Conservation (phyloP, 2,329 filamentous ascomycete genomes). For the Trichoderma koningii region DNA sequence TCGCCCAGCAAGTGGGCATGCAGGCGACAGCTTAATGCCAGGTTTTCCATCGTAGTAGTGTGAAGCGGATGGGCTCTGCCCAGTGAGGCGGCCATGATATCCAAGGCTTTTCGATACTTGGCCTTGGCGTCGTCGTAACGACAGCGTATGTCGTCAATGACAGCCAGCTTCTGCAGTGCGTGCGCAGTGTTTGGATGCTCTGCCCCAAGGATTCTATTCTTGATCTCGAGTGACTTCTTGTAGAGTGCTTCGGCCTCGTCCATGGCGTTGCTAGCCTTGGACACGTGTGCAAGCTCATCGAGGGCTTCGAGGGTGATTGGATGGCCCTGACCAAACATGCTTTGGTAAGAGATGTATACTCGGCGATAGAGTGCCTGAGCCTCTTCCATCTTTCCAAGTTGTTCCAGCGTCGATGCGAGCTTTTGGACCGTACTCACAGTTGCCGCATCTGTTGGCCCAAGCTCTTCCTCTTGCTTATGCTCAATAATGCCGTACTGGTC, state of each 20-base stretch:
- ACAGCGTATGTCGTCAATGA: constrained; percentile 34
- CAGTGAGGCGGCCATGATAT: constrained; percentile 32
- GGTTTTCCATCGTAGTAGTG: constrained; percentile 33
- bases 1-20: constrained; percentile 28
- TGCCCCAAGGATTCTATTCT: constrained; percentile 31
- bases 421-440: constrained; percentile 35
- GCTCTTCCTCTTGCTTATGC: constrained; percentile 32
- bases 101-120: constrained; percentile 33
- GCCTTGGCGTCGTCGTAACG: constrained; percentile 31
- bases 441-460: constrained; percentile 32
- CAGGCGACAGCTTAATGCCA: constrained; percentile 32
- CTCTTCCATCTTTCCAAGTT: constrained; percentile 33
- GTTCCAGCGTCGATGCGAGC: constrained; percentile 33
- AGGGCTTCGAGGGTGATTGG: constrained; percentile 36
- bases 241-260: constrained; percentile 37
- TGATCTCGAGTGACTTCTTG: constrained; percentile 34
- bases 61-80: constrained; percentile 34
- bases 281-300: constrained; percentile 35
- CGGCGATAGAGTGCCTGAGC: constrained; percentile 34
- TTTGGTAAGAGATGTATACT: constrained; percentile 35
- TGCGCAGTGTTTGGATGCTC: constrained; percentile 33
- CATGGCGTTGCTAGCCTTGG: constrained; percentile 32
- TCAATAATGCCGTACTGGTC: constrained; percentile 33
- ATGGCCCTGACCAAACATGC: constrained; percentile 34
- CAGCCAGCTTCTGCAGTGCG: constrained; percentile 34